A percentile compares a stretch with the other conserved stretches of the same genome.
Conservation (phyloP, 495 filamentous ascomycete species). For the Aspergillus indologenus region DNA sequence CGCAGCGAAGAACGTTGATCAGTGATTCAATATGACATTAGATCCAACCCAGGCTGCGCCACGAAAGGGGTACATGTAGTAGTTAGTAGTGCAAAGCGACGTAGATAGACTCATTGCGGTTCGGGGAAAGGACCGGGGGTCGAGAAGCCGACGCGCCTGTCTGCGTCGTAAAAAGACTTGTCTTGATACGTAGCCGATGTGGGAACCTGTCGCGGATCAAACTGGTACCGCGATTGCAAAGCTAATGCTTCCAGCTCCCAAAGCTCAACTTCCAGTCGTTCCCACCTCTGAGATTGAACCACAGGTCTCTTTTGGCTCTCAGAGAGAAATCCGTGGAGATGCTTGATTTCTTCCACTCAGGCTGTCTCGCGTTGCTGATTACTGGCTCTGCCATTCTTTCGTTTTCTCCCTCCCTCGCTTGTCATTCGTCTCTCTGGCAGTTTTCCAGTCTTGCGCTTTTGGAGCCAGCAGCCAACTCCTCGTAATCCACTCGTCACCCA, state of each 20-base stretch:
- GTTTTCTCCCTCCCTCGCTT: not conserved
- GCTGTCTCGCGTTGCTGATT: not conserved
- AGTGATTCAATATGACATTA: not conserved
- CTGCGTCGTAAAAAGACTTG: not conserved
- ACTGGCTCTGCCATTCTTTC: slow-evolving; percentile 4
- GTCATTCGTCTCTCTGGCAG: not conserved
- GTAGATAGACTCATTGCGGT: too few species aligned
- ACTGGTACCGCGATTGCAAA: not conserved
- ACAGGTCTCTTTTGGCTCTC: not conserved
- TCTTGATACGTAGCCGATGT: not conserved
- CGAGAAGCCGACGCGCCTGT: not conserved
- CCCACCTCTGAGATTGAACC: not conserved
- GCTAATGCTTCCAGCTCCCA: not conserved
- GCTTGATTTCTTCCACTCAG: slow-evolving; percentile 2
- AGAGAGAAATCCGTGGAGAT: not conserved
- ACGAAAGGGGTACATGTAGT: not conserved
- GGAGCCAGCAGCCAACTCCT: not conserved
- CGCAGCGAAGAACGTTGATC: not conserved
- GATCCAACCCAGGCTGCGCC: not conserved
- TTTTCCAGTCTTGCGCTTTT: not conserved
- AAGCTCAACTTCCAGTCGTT: not conserved
- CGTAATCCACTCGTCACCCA: not conserved
- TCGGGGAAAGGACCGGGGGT: not conserved
- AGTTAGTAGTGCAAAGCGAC: not conserved
- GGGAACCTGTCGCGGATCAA: not conserved